Evolutionary conservation across 176 grass and related monocot genomes (phyloP), one percentile per base, ranked within the genome.

Genomic region (Eleusine coracana): DNA sequence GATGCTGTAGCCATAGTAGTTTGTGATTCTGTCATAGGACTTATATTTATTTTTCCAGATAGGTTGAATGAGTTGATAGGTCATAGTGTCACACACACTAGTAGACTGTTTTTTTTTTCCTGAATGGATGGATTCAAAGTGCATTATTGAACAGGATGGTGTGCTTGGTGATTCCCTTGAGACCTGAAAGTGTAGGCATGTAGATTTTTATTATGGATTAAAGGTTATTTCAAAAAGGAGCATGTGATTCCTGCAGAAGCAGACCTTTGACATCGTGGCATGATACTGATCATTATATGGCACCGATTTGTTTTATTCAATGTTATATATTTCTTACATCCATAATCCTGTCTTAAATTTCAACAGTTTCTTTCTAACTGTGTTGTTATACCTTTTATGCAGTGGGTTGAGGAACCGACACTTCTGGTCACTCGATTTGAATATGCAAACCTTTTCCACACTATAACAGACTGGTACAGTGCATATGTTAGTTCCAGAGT

Each of bases 371-470:
- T 83, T 74, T 27, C 23, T 92, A 68, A 83, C 37, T 73, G 16
- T 71, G 41, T 76, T 70, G 72, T 86, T 62, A 52, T 29, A 51
- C 56, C 77, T 86, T 40, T 71, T 70, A 59, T 91, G 77, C 93
- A 95, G 95, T 95, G 93, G 93, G 50, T 99, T 88, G 96, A 94
- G 73, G 93, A 96, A 64, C 93, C 96, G 10, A 96, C 96, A 69
- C 75, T 99, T 79, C 49, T 96, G 71, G 91, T 99, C 74, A 99
- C 96, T 68, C 87, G 96, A 46, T 99, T 99, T 83, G 96, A 99
- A 70, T 99, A 99, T 83, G 93, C 96, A 49, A 99, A 96, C 78
- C 86, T 99, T 91, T 99, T 96, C 80, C 96, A 99, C 83, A 99
- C 96, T 83, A 92, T 96, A 74, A 99, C 93, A 15, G 96, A 99